These are phyloP conservation scores for Sugiyamaella sp. DNA, from an alignment of 1,139 yeast species.

Conservation along the genomic window DNA sequence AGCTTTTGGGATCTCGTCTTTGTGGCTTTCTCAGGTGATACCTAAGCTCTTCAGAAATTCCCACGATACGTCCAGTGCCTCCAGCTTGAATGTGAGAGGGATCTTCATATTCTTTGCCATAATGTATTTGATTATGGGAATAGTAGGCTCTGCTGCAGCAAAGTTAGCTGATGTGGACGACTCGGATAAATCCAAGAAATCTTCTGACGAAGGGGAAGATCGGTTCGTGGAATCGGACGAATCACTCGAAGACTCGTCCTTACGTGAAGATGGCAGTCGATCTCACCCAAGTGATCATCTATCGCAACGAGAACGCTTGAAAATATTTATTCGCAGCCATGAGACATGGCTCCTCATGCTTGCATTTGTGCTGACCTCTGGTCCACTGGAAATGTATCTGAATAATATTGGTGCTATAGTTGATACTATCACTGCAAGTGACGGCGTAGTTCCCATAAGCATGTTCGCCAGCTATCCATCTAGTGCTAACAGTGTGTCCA, in stretches of 20 bases:
- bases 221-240: background rate
- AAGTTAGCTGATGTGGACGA: constrained; percentile 30
- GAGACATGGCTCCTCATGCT: constrained; percentile 66
- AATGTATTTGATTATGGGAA: constrained; percentile 41
- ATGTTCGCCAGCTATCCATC: constrained; percentile 28
- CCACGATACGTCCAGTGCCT: constrained; percentile 25
- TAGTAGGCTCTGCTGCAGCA: constrained; percentile 35
- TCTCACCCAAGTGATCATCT: constrained; percentile 47
- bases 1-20: constrained; percentile 79
- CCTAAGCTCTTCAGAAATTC: constrained; percentile 43
- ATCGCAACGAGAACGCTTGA: constrained; percentile 53
- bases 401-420: constrained; percentile 75
- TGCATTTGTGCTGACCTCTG: constrained; percentile 70
- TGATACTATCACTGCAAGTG: constrained; percentile 35
- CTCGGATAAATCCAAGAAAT: constrained; percentile 13
- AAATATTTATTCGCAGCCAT: constrained; percentile 58
- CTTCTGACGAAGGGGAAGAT: constrained; percentile 24
- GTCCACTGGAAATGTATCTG: constrained; percentile 86
- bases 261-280: constrained; percentile 31
- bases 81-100: constrained; percentile 47
- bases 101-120: constrained; percentile 63
- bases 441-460: constrained; percentile 4
- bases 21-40: constrained; percentile 50
- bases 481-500: constrained; percentile 53
- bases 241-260: constrained; percentile 5